Evolutionary conservation across 163 green algal species (phyloP).

Genomic region (Scenedesmus sp.): DNA sequence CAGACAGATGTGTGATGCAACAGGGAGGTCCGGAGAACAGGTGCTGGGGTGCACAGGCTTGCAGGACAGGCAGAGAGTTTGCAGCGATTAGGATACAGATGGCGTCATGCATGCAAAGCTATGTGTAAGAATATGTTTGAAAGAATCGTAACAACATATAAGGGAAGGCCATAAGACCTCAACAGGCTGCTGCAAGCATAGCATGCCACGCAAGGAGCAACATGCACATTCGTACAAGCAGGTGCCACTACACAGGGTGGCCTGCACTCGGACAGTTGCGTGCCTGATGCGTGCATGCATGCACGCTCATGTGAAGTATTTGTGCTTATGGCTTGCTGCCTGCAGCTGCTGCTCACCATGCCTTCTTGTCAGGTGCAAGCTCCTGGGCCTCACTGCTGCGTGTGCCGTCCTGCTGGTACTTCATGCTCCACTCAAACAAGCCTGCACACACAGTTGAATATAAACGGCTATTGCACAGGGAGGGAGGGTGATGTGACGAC

Average conservation of each 20-base stretch:
- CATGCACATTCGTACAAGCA: neutral
- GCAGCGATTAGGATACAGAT: too few relatives aligned
- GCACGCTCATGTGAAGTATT: neutral
- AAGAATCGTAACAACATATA: too few relatives aligned
- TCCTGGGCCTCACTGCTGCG: neutral
- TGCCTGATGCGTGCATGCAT: neutral
- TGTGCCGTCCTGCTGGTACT: constrained; percentile 61
- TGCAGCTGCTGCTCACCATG: constrained; percentile 38
- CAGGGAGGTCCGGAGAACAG: too few relatives aligned
- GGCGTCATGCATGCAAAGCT: neutral
- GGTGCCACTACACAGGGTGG: neutral
- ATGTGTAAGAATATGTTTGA: neutral
- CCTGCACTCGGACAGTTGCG: neutral
- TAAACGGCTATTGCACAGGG: too few relatives aligned
- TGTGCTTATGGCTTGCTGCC: neutral
- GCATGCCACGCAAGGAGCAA: neutral
- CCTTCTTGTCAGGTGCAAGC: constrained; percentile 22
- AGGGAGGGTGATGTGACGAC: too few relatives aligned
- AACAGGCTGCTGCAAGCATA: neutral
- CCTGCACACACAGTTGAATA: too few relatives aligned
- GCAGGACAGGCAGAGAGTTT: too few relatives aligned
- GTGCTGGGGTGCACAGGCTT: too few relatives aligned
- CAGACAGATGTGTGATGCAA: too few relatives aligned
- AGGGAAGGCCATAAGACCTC: too few relatives aligned
- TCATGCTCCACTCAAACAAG: constrained; percentile 73